Base-by-base conservation (phyloP, 768 basidiomycete species). In the Steccherinum ochraceum region DNA sequence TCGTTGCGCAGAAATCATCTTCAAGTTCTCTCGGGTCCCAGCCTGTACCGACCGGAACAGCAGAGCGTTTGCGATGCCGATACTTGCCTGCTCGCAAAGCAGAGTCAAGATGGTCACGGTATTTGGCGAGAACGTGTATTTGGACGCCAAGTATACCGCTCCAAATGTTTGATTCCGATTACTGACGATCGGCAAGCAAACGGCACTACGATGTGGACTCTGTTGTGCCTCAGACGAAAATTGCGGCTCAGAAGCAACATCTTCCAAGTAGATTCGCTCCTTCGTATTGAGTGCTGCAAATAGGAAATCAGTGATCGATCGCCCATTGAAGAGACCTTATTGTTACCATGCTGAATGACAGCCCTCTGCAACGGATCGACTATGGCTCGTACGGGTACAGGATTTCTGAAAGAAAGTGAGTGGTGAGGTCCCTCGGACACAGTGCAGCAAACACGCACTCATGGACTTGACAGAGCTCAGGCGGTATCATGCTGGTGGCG, bases 131-230 rank as follows among this genome's bases (percentile, higher is more conserved):
- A 86, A 86, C 0, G 82, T 69, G 56, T 81, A 79, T 68, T 75
- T 80, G 2, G 83, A 83, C 4, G 81, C 79, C 27, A 85, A 69
- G 57, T 83, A 88, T 27, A 84, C 73, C 19, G 80, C 82, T 19
- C 84, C 84, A 61, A 85, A 86, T 2, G 84, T 86, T 61, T 88
- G 84, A 5, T 83, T 83, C 21, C 84, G 77, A 56, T 86, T 86
- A 60, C 84, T 82, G 62, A 84, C 82, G 45, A 86, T 84, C 0
- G 84, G 84, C 5, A 86, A 66, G 61, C 84, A 86, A 23, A 86
- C 72, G 12, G 84, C 78, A 21, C 82, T 82, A 40, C 80, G 74
- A 60, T 81, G 72, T 5, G 64, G 62, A 16, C 80, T 80, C 59
- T 84, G 81, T 23, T 74, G 74, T 13, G 83, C 81, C 62, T 86